phyloP scores from a whole-genome alignment of 768 basidiomycete genomes.

The Pholiota molesta region DNA sequence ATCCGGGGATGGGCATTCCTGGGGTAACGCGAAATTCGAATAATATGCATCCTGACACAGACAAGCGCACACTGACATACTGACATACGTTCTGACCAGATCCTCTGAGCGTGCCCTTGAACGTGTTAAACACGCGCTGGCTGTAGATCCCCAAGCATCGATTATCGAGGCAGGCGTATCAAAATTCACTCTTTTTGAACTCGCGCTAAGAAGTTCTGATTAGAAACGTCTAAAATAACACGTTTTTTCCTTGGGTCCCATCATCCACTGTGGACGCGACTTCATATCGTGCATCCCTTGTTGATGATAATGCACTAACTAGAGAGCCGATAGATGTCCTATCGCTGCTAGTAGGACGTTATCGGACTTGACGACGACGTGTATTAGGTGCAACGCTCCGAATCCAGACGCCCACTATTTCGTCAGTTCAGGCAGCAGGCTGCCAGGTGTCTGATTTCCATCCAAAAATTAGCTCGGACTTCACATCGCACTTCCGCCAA shows the following conservation, averaged over 20 bases:
- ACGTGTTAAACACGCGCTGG: constrained; percentile 21
- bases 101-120: constrained; percentile 15
- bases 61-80: not conserved
- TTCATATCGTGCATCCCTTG: too few species aligned
- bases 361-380: too few species aligned
- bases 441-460: constrained; percentile 1
- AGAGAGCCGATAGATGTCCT: not conserved
- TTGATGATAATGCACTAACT: too few species aligned
- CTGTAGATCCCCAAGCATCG: not conserved
- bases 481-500: not conserved
- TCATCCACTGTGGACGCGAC: not conserved
- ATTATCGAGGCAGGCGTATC: constrained; percentile 2
- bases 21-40: not conserved
- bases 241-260: not conserved
- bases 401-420: too few species aligned
- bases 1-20: constrained; percentile 5
- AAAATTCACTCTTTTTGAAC: not conserved
- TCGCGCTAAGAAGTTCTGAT: constrained; percentile 5
- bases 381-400: too few species aligned
- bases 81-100: not conserved
- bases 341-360: not conserved
- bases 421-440: not conserved
- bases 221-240: constrained; percentile 1
- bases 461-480: not conserved
- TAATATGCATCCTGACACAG: not conserved